Base-by-base conservation (phyloP, 2,329 filamentous ascomycete species). In the Cytospora piceicola region DNA sequence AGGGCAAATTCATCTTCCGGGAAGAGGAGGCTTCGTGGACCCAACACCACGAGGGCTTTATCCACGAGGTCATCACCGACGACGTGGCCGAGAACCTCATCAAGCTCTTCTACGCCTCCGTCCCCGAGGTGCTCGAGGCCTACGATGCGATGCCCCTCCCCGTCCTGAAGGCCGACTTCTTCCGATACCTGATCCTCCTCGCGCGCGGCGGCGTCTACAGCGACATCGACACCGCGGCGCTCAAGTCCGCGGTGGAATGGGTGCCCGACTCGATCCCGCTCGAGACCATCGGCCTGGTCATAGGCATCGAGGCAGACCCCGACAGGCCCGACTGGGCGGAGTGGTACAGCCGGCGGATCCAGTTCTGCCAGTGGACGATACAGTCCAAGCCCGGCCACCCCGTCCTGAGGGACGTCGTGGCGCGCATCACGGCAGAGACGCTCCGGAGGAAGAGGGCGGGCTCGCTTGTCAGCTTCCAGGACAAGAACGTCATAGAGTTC, bases 341-440 rank as follows among this genome's bases (percentile, higher is more conserved):
- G 1, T 98, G 94, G 95, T 99, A 98, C 81, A 95, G 93, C 69
- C 90, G 95, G 67, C 88, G 94, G 69, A 94, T 99, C 68, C 95
- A 98, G 76, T 98, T 99, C 78, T 99, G 95, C 79, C 95, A 99
- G 77, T 99, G 95, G 95, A 99, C 95, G 1, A 97, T 99, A 69
- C 94, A 98, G 78, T 83, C 91, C 65, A 99, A 99, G 78, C 91
- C 94, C 0, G 95, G 95, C 14, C 95, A 99, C 76, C 95, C 95
- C 0, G 88, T 97, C 15, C 84, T 99, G 66, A 88, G 94, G 68
- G 92, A 97, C 68, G 87, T 97, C 67, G 93, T 99, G 36, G 84
- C 90, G 17, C 90, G 89, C 70, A 94, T 99, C 73, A 97, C 94
- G 0, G 85, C 92, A 69, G 88, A 94, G 75, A 91, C 94, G 0